Conservation (phyloP, 2,329 filamentous ascomycete genomes). For the Microdochium bolleyi region DNA sequence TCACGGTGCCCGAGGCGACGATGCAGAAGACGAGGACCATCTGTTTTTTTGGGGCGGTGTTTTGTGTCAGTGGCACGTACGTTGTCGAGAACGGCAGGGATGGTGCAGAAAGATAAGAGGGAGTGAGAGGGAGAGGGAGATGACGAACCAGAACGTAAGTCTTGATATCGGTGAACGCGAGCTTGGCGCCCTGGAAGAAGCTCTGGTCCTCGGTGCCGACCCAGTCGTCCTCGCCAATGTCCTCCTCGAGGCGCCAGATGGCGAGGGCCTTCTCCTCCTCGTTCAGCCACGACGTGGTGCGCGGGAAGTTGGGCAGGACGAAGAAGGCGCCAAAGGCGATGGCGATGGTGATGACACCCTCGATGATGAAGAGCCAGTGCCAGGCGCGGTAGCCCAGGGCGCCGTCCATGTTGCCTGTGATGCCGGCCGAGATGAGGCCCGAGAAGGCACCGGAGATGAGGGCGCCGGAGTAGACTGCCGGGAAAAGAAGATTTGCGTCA, state of each 20-base stretch:
- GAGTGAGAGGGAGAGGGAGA: not conserved
- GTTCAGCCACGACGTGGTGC: conserved; percentile 47
- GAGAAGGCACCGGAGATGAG: conserved; percentile 67
- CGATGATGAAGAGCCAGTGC: conserved; percentile 65
- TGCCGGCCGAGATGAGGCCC: conserved; percentile 55
- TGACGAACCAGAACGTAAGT: conserved; percentile 45
- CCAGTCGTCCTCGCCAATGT: conserved; percentile 59
- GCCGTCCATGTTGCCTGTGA: conserved; percentile 57
- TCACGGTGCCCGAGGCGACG: conserved; percentile 48
- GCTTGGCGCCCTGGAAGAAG: conserved; percentile 42
- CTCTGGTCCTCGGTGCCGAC: conserved; percentile 46
- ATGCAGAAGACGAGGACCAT: conserved; percentile 51
- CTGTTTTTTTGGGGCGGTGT: conserved; percentile 13
- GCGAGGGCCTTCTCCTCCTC: conserved; percentile 50
- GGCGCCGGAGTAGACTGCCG: conserved; percentile 57
- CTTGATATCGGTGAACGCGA: conserved; percentile 51
- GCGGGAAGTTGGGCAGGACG: conserved; percentile 61
- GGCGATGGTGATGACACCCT: conserved; percentile 56
- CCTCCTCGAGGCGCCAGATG: conserved; percentile 53
- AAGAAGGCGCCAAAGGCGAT: conserved; percentile 50
- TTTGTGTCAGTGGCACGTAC: not conserved
- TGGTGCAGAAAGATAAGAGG: not conserved
- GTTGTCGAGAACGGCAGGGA: conserved; percentile 2
- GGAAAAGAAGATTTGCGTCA: too few species aligned
- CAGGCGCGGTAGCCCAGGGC: conserved; percentile 48